phyloP scores from a whole-genome alignment of 495 filamentous ascomycete species.

The Glarea lozoyensis region DNA sequence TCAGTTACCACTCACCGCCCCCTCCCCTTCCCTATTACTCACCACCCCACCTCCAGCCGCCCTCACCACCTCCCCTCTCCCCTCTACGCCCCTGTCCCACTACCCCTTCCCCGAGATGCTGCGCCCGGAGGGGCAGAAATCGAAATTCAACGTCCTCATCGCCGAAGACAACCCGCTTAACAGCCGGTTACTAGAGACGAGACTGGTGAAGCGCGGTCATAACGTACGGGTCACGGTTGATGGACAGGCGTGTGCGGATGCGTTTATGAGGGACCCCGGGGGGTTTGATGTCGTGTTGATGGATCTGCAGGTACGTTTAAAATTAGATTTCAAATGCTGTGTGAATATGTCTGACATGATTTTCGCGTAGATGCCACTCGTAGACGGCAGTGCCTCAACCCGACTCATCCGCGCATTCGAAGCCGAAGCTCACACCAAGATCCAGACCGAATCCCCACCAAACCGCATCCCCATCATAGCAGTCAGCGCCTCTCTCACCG shows the following conservation, averaged over 20 bases:
- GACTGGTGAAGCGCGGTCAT: slow-evolving; percentile 71
- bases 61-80: no score
- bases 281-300: slow-evolving; percentile 77
- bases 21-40: no score
- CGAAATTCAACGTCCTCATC: slow-evolving; percentile 55
- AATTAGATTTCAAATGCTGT: no score
- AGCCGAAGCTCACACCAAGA: slow-evolving; percentile 25
- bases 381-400: slow-evolving; percentile 71
- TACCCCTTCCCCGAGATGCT: no score
- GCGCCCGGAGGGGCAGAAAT: no score
- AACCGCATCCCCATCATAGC: slow-evolving; percentile 79
- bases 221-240: slow-evolving; percentile 64
- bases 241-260: slow-evolving; percentile 70
- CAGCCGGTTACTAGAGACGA: slow-evolving; percentile 72
- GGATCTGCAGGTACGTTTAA: slow-evolving; percentile 63
- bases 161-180: slow-evolving; percentile 92
- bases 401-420: slow-evolving; percentile 73
- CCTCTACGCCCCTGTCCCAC: no score
- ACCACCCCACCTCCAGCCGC: no score
- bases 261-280: slow-evolving; percentile 47
- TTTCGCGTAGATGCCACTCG: slow-evolving; percentile 70
- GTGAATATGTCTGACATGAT: no score
- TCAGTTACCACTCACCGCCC: no score
- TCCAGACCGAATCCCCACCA: slow-evolving; percentile 32
- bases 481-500: slow-evolving; percentile 76